A percentile compares a stretch with the other conserved stretches of the same genome.
These are phyloP conservation scores for Cordyceps cateniannulata DNA, from an alignment of 2,329 filamentous ascomycete species.

Conservation along the genomic window DNA sequence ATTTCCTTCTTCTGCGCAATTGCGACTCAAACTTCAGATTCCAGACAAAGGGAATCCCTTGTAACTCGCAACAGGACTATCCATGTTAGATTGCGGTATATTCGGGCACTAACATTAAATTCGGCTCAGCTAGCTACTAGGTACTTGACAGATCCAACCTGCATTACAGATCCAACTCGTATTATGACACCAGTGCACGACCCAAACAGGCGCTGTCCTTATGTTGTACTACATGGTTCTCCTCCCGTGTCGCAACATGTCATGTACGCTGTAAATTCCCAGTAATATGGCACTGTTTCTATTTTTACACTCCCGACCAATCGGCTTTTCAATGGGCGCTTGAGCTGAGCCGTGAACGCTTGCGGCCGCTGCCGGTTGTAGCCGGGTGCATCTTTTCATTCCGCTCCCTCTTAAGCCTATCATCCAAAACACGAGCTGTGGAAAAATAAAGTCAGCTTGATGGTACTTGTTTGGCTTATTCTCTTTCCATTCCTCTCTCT, in stretches of 20 bases:
- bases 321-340: constrained; percentile 15
- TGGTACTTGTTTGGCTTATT: constrained; percentile 12
- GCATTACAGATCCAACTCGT: neutral
- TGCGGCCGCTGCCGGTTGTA: constrained; percentile 42
- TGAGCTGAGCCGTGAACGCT: constrained; percentile 49
- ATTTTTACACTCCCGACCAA: neutral
- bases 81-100: too few species aligned
- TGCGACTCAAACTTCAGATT: too few species aligned
- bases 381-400: constrained; percentile 52
- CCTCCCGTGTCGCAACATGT: neutral
- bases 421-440: constrained; percentile 55
- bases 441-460: constrained; percentile 16
- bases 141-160: neutral
- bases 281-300: neutral
- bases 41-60: too few species aligned
- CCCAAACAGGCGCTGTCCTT: neutral
- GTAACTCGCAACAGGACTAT: too few species aligned
- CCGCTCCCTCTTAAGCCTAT: constrained; percentile 59
- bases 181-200: neutral
- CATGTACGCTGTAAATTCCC: neutral
- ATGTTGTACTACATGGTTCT: neutral
- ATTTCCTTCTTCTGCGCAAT: too few species aligned
- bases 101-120: neutral
- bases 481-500: too few species aligned
- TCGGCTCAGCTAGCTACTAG: neutral